Percentiles rank a stretch among this genome's conserved stretches.
Conservation (phyloP, 2,329 filamentous ascomycete genomes). For the Aspergillus texensis region DNA sequence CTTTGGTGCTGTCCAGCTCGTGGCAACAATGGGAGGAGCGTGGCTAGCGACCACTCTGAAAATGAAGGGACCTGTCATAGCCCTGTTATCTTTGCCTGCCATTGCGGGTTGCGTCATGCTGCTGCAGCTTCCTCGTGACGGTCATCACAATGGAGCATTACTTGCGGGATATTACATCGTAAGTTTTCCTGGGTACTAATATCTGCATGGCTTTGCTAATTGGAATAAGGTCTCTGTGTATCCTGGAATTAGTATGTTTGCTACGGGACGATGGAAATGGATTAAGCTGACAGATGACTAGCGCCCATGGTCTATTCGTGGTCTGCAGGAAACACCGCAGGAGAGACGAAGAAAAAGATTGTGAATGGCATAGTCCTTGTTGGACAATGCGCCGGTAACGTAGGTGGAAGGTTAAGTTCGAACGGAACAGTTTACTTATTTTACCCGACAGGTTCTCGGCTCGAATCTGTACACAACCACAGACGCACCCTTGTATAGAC, state of each 20-base stretch:
- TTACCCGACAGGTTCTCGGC: conserved; percentile 54
- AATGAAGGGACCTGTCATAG: conserved; percentile 59
- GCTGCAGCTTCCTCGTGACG: conserved; percentile 51
- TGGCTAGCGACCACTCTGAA: conserved; percentile 58
- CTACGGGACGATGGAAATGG: too few relatives aligned
- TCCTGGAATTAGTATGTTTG: conserved; percentile 55
- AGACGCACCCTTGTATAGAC: conserved; percentile 60
- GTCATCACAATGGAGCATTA: conserved; percentile 52
- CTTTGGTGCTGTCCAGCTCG: conserved; percentile 62
- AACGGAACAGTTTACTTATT: not conserved
- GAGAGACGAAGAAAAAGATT: conserved; percentile 70
- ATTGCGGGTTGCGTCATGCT: conserved; percentile 61
- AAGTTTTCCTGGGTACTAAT: conserved; percentile 12
- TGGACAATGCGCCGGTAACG: conserved; percentile 66
- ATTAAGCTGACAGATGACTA: conserved; percentile 26
- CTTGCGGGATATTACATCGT: conserved; percentile 61
- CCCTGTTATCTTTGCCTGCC: conserved; percentile 58
- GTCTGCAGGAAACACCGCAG: conserved; percentile 64
- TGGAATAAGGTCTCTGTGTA: conserved; percentile 57
- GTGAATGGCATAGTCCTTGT: conserved; percentile 68
- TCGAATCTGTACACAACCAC: conserved; percentile 65
- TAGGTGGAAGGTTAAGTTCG: conserved; percentile 18
- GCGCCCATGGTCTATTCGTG: conserved; percentile 71
- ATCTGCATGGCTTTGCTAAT: not conserved
- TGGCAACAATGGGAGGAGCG: conserved; percentile 61